Evolutionary conservation across 2,329 filamentous ascomycete species (phyloP), one percentile per base, ranked within the genome.

Genomic region (Pyrenophora teres): DNA sequence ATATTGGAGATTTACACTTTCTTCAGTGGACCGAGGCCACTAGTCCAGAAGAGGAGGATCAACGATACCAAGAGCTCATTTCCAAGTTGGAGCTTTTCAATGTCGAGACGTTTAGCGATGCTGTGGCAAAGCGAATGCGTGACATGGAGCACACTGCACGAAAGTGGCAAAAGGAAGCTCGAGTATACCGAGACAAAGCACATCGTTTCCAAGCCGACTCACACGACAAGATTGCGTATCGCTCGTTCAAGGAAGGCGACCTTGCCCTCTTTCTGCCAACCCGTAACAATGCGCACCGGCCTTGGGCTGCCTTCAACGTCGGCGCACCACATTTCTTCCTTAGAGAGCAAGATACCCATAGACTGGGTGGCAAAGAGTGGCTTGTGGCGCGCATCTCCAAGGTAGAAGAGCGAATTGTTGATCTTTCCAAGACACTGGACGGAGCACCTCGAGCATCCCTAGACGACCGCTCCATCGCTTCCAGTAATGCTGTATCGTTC

Each of bases 281-380:
- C 0, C 83, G 93, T 31, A 97, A 97, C 70, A 92, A 97, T 74
- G 90, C 89, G 32, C 94, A 92, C 4, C 89, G 93, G 13, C 93
- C 94, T 0, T 99, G 94, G 94, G 94, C 94, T 4, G 94, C 94
- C 0, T 99, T 99, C 81, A 99, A 99, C 66, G 90, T 99, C 27
- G 93, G 92, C 1, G 96, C 93, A 54, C 94, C 94, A 7, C 94
- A 99, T 72, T 97, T 94, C 77, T 99, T 99, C 77, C 81, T 99
- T 2, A 89, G 92, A 31, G 94, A 99, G 73, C 89, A 95, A 71
- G 93, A 97, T 64, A 83, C 82, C 1, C 95, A 99, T 74, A 87
- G 90, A 54, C 79, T 99, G 5, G 85, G 87, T 25, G 87, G 86
- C 40, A 84, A 93, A 31, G 94, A 99, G 70, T 99, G 94, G 92